Evolutionary conservation across 306 rosid genomes (phyloP), one percentile per base, ranked within the genome.

Genomic region (Spatholobus suberectus): DNA sequence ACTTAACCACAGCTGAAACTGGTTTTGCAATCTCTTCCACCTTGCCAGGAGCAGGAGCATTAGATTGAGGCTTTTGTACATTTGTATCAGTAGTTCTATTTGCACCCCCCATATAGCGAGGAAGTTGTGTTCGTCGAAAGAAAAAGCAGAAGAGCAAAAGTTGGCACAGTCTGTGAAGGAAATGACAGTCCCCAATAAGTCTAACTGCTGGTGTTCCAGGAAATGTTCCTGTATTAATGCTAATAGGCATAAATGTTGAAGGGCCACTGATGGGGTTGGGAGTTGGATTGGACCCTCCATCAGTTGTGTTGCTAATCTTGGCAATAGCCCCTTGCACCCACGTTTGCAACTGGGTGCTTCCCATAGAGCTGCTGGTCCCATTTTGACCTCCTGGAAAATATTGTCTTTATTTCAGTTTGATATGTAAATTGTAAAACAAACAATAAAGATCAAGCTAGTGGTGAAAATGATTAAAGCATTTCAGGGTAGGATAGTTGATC

Each of bases 191-290:
- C 81, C 99, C 99, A 67, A 96, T 92, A 74, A 96, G 97, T 89
- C 99, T 90, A 68, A 96, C 99, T 7, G 99, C 99, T 38, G 99
- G 99, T 81, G 99, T 96, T 81, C 99, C 99, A 34, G 99, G 99
- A 84, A 96, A 96, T 29, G 99, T 96, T 89, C 99, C 99, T 4
- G 99, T 96, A 81, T 96, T 96, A 70, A 96, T 92, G 86, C 99
- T 96, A 63, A 96, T 94, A 41, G 99, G 99, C 98, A 94, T 92
- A 83, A 94, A 91, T 57, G 99, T 76, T 6, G 99, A 90, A 67
- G 99, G 98, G 81, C 98, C 97, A 52, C 97, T 96, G 67, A 92
- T 87, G 58, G 97, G 98, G 75, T 90, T 94, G 21, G 98, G 98
- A 76, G 97, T 58, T 32, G 97, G 89, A 78, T 85, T 96, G 75